A percentile compares a stretch with the other conserved stretches of the same genome.
phyloP scores from a whole-genome alignment of 306 rosid species.

The Delonix regia region DNA sequence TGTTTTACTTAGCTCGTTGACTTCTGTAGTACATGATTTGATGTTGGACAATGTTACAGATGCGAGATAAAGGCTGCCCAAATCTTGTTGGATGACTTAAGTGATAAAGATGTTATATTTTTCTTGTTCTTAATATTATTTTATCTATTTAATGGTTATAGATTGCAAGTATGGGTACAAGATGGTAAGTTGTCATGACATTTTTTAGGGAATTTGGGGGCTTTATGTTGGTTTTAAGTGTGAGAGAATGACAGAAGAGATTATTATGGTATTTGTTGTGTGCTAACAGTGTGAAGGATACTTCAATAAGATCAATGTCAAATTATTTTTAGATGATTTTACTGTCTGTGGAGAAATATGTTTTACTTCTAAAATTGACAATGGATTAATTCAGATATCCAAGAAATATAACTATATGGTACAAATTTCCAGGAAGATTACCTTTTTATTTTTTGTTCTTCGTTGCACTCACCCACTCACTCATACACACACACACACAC shows the following conservation, averaged over 20 bases:
- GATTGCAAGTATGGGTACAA: slow-evolving; percentile 11
- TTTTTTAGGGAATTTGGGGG: not conserved
- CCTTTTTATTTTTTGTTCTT: not conserved
- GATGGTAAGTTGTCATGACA: not conserved
- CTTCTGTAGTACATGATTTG: slow-evolving; percentile 7
- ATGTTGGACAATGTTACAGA: slow-evolving; percentile 12
- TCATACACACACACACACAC: no score
- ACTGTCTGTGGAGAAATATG: slow-evolving; percentile 2
- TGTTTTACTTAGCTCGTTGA: not conserved
- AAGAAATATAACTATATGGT: no score
- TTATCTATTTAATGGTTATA: not conserved
- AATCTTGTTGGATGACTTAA: slow-evolving; percentile 7
- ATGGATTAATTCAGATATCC: not conserved
- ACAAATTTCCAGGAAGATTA: not conserved
- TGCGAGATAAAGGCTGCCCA: slow-evolving; percentile 1
- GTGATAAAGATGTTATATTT: not conserved
- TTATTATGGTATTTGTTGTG: slow-evolving; percentile 13
- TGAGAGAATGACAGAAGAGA: not conserved
- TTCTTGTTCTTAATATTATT: no score
- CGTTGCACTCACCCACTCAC: not conserved
- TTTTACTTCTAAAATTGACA: slow-evolving; percentile 12
- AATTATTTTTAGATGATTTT: slow-evolving; percentile 2
- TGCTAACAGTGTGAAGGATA: not conserved
- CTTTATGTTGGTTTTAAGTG: slow-evolving; percentile 19
- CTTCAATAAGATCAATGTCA: not conserved